Base-by-base conservation (phyloP, 2,329 filamentous ascomycete species). In the Dactylonectria macrodidyma region DNA sequence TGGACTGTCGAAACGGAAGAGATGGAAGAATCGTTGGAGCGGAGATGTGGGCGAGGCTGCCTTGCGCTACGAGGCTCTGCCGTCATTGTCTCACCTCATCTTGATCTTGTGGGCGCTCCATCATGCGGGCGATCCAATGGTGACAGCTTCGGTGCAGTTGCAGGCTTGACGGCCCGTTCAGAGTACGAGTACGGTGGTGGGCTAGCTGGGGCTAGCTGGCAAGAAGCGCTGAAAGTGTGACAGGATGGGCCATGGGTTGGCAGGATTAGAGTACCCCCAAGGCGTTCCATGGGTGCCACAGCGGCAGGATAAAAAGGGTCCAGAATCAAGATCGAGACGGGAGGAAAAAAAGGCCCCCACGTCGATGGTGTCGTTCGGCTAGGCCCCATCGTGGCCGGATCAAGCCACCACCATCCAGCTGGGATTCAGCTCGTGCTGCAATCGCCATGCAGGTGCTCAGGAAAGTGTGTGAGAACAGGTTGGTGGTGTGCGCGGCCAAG, bases 371-470 rank as follows among this genome's bases (percentile, higher is more conserved):
- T 62, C n/a, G 60, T 63, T 34, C 47, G 34, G 60, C 57, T 63
- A 56, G 30, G 34, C 52, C 41, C 60, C 60, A 36, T 47, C 44
- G 56, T 51, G 34, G 46, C 60, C 54, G 38, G 60, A 51, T 57
- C 60, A 57, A 63, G 60, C 60, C 60, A 57, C 44, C 19, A 22
- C 60, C 54, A 44, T 34, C 52, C 46, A 44, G 60, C 54, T 44
- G 46, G 46, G 38, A 48, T 62, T 63, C 60, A 63, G 60, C 60
- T 54, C 16, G n/a, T 38, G 33, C 16, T 14, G 26, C 50, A n/a
- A 54, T 54, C n/a, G 33, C 51, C 51, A 19, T 54, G 51, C 51
- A 19, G 54, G 54, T 56, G 36, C 36, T 56, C 41, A 5, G 38
- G 10, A 7, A 30, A 30, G 26, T 30, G 26, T 30, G 26, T 7